Evolutionary conservation across 169 alveolate genomes (phyloP), one percentile per base, ranked within the genome.

Genomic region (Cryptosporidium ryanae): DNA sequence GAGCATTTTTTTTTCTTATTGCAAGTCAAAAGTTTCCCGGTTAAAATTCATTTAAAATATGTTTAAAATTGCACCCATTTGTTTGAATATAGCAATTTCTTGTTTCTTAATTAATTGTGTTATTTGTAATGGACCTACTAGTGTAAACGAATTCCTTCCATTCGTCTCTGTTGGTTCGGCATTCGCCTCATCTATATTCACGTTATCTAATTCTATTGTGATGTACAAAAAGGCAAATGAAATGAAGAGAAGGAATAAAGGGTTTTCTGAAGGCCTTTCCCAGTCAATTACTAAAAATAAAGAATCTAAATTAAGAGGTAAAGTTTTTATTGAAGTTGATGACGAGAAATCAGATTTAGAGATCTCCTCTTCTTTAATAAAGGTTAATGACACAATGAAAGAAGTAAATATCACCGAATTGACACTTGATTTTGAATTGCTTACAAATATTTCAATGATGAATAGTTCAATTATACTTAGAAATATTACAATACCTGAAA

Each of bases 161-260:
- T 68, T 50, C 52, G 50, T 68, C 32, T 68, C 83, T 3, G 59
- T 10, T 52, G 83, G 55, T 29, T 64, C 83, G 23, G 67, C 57
- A n/a, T 25, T 68, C 2, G 52, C 27, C 66, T 68, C 83, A 12
- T 65, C 32, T 21, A 23, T 68, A 25, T 52, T 68, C 31, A 50
- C 83, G 6, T 29, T 68, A 17, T 68, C 83, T 0, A 68, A 55
- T 68, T 50, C 67, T 0, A 52, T 52, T 6, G 29, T 4, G 7
- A 29, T 66, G 15, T 31, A 50, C 13, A 52, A 48, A 68, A 68
- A 18, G 27, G n/a, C 55, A 12, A 13, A 52, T 49, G 34, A 68
- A 29, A 25, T 21, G 15, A 68, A 52, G 50, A 49, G 55, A 31
- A 68, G 18, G 52, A 68, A 68, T 31, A 54, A 32, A 8, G 66